Conservation (phyloP, 139 green algal genomes). For the Chlamydomonas applanata region DNA sequence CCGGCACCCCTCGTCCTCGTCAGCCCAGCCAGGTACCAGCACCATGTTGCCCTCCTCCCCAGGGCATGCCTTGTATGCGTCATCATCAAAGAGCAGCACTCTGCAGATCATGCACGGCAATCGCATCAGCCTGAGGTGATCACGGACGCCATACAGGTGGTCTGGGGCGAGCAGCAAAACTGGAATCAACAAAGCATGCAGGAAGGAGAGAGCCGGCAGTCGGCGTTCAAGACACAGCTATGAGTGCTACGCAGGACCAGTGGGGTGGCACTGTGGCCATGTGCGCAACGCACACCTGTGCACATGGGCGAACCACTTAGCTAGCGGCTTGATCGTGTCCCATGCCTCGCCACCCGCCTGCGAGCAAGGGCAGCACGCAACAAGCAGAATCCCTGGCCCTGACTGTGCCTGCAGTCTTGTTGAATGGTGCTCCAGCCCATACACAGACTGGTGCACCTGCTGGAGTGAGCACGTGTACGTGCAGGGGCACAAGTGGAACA, state of each 20-base stretch:
- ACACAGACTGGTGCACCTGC: background rate
- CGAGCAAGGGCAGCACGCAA: background rate
- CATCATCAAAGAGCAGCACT: slow-evolving; percentile 34
- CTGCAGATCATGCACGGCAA: too few relatives aligned
- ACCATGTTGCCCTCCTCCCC: slow-evolving; percentile 45
- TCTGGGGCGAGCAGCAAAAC: too few relatives aligned
- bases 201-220: background rate
- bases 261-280: too few relatives aligned
- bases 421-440: too few relatives aligned
- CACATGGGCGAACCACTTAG: slow-evolving; percentile 18
- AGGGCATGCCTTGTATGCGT: slow-evolving; percentile 22
- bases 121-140: too few relatives aligned
- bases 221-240: slow-evolving; percentile 18
- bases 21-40: slow-evolving; percentile 26
- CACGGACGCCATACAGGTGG: too few relatives aligned
- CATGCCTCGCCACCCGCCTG: slow-evolving; percentile 27
- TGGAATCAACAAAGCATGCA: background rate
- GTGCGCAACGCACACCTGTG: too few relatives aligned
- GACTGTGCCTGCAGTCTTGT: too few relatives aligned
- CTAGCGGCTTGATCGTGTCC: slow-evolving; percentile 46
- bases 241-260: too few relatives aligned
- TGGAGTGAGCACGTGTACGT: too few relatives aligned
- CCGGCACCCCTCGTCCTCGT: slow-evolving; percentile 8
- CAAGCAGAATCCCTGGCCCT: background rate
- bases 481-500: too few relatives aligned